Percentiles rank a stretch among this genome's conserved stretches.
phyloP scores from a whole-genome alignment of 208 protist genomes.

The Naegleria gruberi region DNA sequence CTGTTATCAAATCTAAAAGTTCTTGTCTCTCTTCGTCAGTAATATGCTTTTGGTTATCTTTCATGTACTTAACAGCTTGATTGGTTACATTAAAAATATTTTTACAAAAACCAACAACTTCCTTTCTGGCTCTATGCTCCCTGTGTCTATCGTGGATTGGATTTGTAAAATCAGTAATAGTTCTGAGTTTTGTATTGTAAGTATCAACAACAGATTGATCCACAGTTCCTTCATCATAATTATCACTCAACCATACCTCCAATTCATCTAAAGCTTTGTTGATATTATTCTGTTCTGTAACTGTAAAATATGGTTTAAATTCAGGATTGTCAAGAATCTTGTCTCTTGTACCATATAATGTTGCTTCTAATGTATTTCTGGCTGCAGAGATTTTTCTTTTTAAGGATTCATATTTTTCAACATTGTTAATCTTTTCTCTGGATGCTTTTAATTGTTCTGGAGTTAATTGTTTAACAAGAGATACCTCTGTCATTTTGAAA shows the following conservation, averaged over 20 bases:
- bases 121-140: neutral
- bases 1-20: neutral
- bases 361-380: neutral
- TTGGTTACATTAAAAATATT: neutral
- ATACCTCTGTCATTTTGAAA: neutral
- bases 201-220: neutral
- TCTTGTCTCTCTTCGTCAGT: neutral
- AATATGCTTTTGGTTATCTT: neutral
- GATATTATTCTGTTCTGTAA: neutral
- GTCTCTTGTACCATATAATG: neutral
- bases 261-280: neutral
- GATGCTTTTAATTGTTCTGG: neutral
- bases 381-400: neutral
- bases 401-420: neutral
- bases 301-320: neutral
- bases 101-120: neutral
- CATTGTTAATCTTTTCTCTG: neutral
- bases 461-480: neutral
- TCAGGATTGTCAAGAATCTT: neutral
- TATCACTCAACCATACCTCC: neutral
- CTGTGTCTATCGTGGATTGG: neutral
- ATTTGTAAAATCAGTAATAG: neutral
- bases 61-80: neutral
- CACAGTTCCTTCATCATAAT: neutral
- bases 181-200: neutral